Evolutionary conservation across 352 stramenopile genomes (phyloP).

Genomic region (Phytophthora agathidicida): DNA sequence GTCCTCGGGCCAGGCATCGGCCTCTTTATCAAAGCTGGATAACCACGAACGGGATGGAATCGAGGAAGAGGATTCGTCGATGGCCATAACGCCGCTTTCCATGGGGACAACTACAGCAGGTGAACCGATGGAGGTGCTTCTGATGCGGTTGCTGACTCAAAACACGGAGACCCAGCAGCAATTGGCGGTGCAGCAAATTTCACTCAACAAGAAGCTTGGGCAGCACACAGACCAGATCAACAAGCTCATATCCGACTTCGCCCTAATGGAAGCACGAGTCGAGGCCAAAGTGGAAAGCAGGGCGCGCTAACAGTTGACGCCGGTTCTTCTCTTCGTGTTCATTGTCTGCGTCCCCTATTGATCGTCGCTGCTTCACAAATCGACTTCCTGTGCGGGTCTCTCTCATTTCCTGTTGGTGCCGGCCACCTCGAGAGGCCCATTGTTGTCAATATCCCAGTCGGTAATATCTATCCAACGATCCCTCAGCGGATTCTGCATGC

Average conservation of each 20-base stretch:
- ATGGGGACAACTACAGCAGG: conserved; percentile 33
- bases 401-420: neutral
- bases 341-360: conserved; percentile 3
- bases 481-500: neutral
- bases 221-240: conserved; percentile 78
- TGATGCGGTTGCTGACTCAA: conserved; percentile 83
- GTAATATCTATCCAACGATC: conserved; percentile 22
- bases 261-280: conserved; percentile 82
- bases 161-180: conserved; percentile 87
- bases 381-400: neutral
- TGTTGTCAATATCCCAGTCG: conserved; percentile 11
- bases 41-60: conserved; percentile 1
- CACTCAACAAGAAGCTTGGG: conserved; percentile 63
- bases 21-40: conserved; percentile 8
- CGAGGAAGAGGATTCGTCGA: conserved; percentile 13
- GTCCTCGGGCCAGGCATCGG: conserved; percentile 5
- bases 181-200: conserved; percentile 77
- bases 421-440: conserved; percentile 3
- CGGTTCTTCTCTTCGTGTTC: neutral
- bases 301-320: neutral
- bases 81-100: conserved; percentile 31
- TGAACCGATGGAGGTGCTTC: conserved; percentile 71
- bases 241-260: conserved; percentile 76
- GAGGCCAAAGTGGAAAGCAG: conserved; percentile 43
- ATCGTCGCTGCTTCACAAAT: conserved; percentile 1